A percentile compares a stretch with the other conserved stretches of the same genome.
These are phyloP conservation scores for Fusarium sp. DNA, from an alignment of 2,329 filamentous ascomycete genomes.

Conservation along the genomic window DNA sequence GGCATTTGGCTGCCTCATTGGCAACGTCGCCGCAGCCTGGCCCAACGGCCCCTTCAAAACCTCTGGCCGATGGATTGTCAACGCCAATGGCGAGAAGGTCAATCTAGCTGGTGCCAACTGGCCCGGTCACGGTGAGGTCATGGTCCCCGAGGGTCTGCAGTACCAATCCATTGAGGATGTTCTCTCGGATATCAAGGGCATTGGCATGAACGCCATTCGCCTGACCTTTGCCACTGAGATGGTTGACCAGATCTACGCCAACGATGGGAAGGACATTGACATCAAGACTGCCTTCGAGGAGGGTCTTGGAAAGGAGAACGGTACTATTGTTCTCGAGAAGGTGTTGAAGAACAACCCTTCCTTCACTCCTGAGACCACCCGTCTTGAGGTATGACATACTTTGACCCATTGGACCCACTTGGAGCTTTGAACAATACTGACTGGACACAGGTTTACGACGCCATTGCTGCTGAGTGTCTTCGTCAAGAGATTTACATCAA, in stretches of 20 bases:
- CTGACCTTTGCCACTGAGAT: conserved; percentile 73
- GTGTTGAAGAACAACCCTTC: conserved; percentile 67
- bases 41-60: conserved; percentile 52
- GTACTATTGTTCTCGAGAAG: conserved; percentile 60
- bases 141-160: conserved; percentile 73
- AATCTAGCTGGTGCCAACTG: conserved; percentile 69
- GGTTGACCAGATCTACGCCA: conserved; percentile 67
- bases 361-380: conserved; percentile 65
- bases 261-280: conserved; percentile 59
- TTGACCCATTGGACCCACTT: fast-evolving
- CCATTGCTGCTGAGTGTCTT: conserved; percentile 66
- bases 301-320: conserved; percentile 64
- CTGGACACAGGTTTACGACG: conserved; percentile 59
- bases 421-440: fast-evolving
- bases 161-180: conserved; percentile 68
- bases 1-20: conserved; percentile 10
- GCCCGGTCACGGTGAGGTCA: conserved; percentile 70
- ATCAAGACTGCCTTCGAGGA: conserved; percentile 58
- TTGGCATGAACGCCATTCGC: conserved; percentile 72
- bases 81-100: conserved; percentile 52
- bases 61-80: conserved; percentile 56
- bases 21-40: conserved; percentile 28
- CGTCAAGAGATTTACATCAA: conserved; percentile 68
- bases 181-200: conserved; percentile 65
- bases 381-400: conserved; percentile 56